These are phyloP conservation scores for Colletotrichum sp. DNA, from an alignment of 2,329 filamentous ascomycete genomes.

Conservation along the genomic window DNA sequence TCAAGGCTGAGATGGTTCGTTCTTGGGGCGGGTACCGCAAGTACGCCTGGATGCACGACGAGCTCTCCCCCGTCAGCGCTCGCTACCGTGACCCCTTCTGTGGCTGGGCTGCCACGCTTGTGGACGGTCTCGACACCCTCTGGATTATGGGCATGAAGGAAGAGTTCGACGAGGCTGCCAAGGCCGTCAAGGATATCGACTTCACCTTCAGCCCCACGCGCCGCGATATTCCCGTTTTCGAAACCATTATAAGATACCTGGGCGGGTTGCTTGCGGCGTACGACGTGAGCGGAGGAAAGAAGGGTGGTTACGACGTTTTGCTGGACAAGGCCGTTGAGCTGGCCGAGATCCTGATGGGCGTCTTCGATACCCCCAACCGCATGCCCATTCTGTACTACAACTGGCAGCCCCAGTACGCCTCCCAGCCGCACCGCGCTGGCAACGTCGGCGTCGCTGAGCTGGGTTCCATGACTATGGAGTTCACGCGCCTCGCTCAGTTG, in stretches of 20 bases:
- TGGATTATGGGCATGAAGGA: conserved; percentile 84
- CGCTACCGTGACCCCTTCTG: conserved; percentile 81
- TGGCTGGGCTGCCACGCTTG: conserved; percentile 87
- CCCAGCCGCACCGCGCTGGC: conserved; percentile 67
- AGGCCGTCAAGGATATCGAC: conserved; percentile 75
- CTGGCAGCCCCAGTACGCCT: conserved; percentile 72
- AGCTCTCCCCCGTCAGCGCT: conserved; percentile 76
- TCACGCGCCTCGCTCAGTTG: conserved; percentile 86
- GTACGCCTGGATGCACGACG: conserved; percentile 85
- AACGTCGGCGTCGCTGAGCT: conserved; percentile 71
- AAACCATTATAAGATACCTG: conserved; percentile 90
- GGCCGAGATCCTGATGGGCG: conserved; percentile 79
- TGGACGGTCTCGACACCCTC: conserved; percentile 82
- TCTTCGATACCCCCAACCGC: conserved; percentile 91
- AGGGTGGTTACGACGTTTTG: conserved; percentile 65
- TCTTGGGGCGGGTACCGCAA: conserved; percentile 85
- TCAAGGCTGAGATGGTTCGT: conserved; percentile 77
- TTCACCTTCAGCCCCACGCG: conserved; percentile 73
- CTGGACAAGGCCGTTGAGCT: conserved; percentile 81
- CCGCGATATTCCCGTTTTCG: conserved; percentile 83
- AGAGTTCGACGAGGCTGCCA: conserved; percentile 81
- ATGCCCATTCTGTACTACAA: conserved; percentile 86
- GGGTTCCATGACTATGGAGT: conserved; percentile 84
- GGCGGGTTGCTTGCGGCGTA: conserved; percentile 87
- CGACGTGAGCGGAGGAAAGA: conserved; percentile 74